These are phyloP conservation scores for Trichodelitschia bisporula DNA, from an alignment of 495 filamentous ascomycete species.

Conservation along the genomic window DNA sequence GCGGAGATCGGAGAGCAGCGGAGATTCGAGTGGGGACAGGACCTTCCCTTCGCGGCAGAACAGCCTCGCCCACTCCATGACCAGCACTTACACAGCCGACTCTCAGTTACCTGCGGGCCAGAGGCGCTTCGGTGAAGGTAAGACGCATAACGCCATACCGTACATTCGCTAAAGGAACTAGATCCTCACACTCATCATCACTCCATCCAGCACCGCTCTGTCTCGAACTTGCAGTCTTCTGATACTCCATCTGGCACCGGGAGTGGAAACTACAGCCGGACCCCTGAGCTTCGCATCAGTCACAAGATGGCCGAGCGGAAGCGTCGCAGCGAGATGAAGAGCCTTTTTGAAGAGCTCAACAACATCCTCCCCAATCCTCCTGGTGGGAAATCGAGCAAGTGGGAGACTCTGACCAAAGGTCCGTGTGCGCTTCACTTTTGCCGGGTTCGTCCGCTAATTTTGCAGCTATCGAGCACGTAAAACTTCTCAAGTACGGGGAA, in stretches of 20 bases:
- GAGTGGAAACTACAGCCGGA: conserved; percentile 49
- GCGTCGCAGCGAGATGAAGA: conserved; percentile 93
- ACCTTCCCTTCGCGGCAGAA: conserved; percentile 14
- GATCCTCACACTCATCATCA: conserved; percentile 20
- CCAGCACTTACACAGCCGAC: conserved; percentile 18
- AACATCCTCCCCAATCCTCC: conserved; percentile 62
- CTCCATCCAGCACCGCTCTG: conserved; percentile 16
- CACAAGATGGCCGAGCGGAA: conserved; percentile 95
- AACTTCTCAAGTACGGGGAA: no score
- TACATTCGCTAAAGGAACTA: no score
- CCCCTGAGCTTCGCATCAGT: conserved; percentile 79
- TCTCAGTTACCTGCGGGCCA: conserved; percentile 15
- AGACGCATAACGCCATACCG: no score
- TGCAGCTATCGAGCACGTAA: conserved; percentile 13
- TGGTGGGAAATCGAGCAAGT: conserved; percentile 90
- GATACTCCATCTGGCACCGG: conserved; percentile 8
- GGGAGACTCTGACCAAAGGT: conserved; percentile 97
- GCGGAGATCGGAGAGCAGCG: conserved; percentile 13
- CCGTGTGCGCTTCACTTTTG: conserved; percentile 7
- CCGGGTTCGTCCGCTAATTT: not conserved
- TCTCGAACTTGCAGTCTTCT: conserved; percentile 13
- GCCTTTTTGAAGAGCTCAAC: conserved; percentile 72
- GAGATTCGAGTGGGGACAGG: conserved; percentile 12
- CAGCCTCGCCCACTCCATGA: conserved; percentile 16
- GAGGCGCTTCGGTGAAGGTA: conserved; percentile 16